phyloP scores from a whole-genome alignment of 352 stramenopile genomes.

The Saprolegnia diclina region DNA sequence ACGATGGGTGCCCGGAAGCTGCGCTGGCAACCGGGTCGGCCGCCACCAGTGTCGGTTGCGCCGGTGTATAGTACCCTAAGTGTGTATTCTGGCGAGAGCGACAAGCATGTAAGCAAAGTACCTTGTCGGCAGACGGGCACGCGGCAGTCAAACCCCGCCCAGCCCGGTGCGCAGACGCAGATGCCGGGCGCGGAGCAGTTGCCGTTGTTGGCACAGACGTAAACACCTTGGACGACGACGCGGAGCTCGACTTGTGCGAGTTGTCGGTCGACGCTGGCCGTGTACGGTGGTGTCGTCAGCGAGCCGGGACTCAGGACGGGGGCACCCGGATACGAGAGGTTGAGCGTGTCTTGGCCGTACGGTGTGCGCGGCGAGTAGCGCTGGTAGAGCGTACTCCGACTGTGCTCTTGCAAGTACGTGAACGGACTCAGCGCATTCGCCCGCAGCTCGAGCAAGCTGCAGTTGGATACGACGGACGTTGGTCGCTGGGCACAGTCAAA shows the following conservation, averaged over 20 bases:
- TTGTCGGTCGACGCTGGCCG: constrained; percentile 70
- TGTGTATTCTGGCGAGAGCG: too few species aligned
- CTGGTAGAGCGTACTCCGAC: constrained; percentile 63
- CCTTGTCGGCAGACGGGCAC: constrained; percentile 91
- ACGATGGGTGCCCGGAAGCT: constrained; percentile 44
- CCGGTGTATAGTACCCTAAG: constrained; percentile 73
- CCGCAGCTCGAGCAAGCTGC: constrained; percentile 83
- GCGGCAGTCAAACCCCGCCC: constrained; percentile 95
- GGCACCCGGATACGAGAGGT: constrained; percentile 17
- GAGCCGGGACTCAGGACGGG: constrained; percentile 1
- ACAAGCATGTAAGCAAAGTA: background rate
- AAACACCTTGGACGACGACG: constrained; percentile 87
- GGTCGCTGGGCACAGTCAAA: constrained; percentile 81
- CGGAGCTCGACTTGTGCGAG: constrained; percentile 84
- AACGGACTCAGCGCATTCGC: constrained; percentile 75
- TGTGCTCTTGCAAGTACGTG: constrained; percentile 80
- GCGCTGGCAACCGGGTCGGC: constrained; percentile 46
- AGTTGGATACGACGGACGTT: constrained; percentile 29
- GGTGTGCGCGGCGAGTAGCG: constrained; percentile 75
- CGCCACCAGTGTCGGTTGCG: constrained; percentile 72
- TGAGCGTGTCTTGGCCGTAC: constrained; percentile 45
- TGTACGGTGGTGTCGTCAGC: constrained; percentile 44
- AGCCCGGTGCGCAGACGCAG: constrained; percentile 88
- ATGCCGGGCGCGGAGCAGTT: constrained; percentile 86
- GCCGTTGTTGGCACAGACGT: constrained; percentile 93